These are phyloP conservation scores for Beauveria sp. DNA, from an alignment of 2,329 filamentous ascomycete species.

Conservation along the genomic window DNA sequence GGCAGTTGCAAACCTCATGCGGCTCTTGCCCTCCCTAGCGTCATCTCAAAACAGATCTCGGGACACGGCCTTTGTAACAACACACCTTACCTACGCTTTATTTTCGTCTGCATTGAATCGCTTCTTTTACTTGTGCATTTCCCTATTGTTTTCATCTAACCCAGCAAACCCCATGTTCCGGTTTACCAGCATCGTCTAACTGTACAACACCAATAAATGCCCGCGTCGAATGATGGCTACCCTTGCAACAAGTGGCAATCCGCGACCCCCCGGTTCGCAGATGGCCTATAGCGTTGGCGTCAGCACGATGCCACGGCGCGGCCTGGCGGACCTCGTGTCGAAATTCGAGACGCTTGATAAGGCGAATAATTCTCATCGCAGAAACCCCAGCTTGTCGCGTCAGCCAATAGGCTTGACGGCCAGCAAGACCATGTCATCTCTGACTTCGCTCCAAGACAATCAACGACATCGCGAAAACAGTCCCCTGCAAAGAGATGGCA, in stretches of 20 bases:
- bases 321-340: conserved; percentile 26
- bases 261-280: not conserved
- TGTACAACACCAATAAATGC: not conserved
- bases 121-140: not conserved
- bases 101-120: not conserved
- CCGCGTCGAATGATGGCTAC: not conserved
- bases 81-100: conserved; percentile 1
- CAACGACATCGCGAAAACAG: not conserved
- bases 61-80: not conserved
- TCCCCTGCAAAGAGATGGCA: not conserved
- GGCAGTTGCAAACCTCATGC: not conserved
- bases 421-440: conserved; percentile 7
- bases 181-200: not conserved
- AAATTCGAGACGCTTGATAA: conserved; percentile 27
- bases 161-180: not conserved
- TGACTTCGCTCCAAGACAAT: not conserved
- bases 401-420: conserved; percentile 10
- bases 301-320: conserved; percentile 9
- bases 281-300: not conserved
- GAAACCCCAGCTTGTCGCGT: not conserved
- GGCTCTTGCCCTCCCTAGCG: not conserved
- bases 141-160: not conserved
- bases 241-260: not conserved
- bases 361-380: conserved; percentile 3
- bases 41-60: conserved; percentile 1